Base-by-base conservation (phyloP, 106 monocot genomes). In the Chionographis japonica region DNA sequence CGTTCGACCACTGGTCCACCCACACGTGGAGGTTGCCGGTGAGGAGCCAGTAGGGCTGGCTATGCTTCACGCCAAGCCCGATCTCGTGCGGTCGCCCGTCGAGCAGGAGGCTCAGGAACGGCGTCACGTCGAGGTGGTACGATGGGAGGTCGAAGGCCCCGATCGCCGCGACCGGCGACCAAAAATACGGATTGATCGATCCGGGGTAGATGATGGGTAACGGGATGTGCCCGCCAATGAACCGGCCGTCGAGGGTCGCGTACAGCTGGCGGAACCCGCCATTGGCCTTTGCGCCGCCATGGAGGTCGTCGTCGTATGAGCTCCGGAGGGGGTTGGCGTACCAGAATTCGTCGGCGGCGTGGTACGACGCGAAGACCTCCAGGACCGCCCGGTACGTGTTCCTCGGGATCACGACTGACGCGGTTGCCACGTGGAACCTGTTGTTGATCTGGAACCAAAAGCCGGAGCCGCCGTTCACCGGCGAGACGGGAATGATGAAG, bases 91-190 rank as follows among this genome's bases (percentile, higher is more conserved):
- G 72, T 53, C 20, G 14, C 2, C 79, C 84, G 61, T 80, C 80
- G 38, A 80, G 50, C 36, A 84, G 50, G 3, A 69, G 5, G 6
- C 72, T 63, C 10, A 84, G 65, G 52, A 84, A 72, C 3, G 84
- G 84, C 3, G 84, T 84, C n/a, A 84, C 14, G 50, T 84, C 80
- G n/a, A 84, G 8, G 49, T 80, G 76, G 60, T 84, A 80, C 7
- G 76, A 54, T 2, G 84, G 84, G 14, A 80, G 53, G 59, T 84
- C 75, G 65, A 80, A 84, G 9, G 84, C 72, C 1, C 76, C 76
- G 56, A 84, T 79, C 54, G 84, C 79, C 1, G 80, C 39, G 0
- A 84, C 80, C 0, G 84, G 84, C 2, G 72, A 60, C 84, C 84
- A 84, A 65, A 80, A 80, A 42, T 55, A 84, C 4, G 84, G 84